Evolutionary conservation across 1,284 basidiomycete genomes (phyloP), one percentile per base, ranked within the genome.

Genomic region (Moesziomyces parantarcticus): DNA sequence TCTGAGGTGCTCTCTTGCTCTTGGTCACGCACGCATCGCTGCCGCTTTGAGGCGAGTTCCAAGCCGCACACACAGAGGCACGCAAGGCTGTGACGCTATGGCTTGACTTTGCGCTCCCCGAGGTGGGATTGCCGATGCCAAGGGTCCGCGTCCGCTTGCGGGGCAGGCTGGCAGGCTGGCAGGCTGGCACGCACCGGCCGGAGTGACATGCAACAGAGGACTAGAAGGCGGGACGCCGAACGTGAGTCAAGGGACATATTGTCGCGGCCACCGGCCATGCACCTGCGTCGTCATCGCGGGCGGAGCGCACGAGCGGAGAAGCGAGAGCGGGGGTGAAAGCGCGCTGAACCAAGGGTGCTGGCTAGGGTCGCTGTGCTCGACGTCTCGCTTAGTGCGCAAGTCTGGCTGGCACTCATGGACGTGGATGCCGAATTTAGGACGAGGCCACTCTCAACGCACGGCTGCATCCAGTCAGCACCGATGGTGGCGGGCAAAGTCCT

Each of bases 11-110:
- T n/a, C n/a, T n/a, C 29, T 32, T 32, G 29, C 29, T 32, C 11
- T 32, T 13, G 29, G 29, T 3, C 29, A 32, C 29, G 29, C 29
- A n/a, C n/a, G n/a, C n/a, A 32, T 13, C 10, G 29, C 29, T 1
- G 2, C 13, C 10, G 29, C n/a, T n/a, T n/a, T n/a, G n/a, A n/a
- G n/a, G n/a, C n/a, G n/a, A n/a, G n/a, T n/a, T n/a, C n/a, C n/a
- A n/a, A n/a, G n/a, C n/a, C n/a, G n/a, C n/a, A n/a, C 29, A 32
- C 29, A 32, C 11, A 2, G 10, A 32, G 29, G 29, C 29, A 32
- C 11, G n/a, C n/a, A n/a, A n/a, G 29, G 29, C 29, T 18, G 50
- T 51, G 39, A 50, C 36, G 48, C 48, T 50, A 23, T 50, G 48
- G 48, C 48, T 41, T 50, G 36, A 4, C n/a, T 16, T 4, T 21